phyloP scores from a whole-genome alignment of 2,329 filamentous ascomycete species.

The Fusarium xylarioides region DNA sequence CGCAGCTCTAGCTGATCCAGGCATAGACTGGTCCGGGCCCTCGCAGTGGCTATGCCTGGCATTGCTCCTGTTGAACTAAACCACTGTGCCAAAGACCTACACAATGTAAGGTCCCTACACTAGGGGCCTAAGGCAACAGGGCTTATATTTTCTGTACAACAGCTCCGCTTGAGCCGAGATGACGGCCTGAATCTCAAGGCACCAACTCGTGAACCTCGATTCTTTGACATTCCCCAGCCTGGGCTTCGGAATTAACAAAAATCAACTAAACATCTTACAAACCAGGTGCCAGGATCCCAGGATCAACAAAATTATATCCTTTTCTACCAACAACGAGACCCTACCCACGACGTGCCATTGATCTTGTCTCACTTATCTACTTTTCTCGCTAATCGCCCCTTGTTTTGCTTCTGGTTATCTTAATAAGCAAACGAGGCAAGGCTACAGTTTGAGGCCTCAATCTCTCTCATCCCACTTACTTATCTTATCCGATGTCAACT shows the following conservation, averaged over 20 bases:
- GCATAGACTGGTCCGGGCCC: not conserved
- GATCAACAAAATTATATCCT: conserved; percentile 26
- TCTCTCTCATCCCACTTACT: not conserved
- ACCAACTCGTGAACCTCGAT: not conserved
- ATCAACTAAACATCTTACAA: conserved; percentile 35
- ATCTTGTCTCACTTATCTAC: not conserved
- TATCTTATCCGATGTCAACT: conserved; percentile 29
- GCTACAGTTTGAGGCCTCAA: conserved; percentile 2
- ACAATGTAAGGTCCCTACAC: no score
- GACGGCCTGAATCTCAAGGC: conserved; percentile 9
- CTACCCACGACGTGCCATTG: not conserved
- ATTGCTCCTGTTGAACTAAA: no score
- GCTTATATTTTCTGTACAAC: no score
- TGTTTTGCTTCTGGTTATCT: conserved; percentile 8
- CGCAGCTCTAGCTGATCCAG: not conserved
- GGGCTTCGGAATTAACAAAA: conserved; percentile 6
- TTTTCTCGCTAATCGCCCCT: not conserved
- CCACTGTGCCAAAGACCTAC: no score
- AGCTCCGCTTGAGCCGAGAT: conserved; percentile 23
- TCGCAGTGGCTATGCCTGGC: not conserved
- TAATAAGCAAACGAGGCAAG: conserved; percentile 29
- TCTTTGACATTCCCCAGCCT: conserved; percentile 19
- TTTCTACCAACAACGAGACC: not conserved
- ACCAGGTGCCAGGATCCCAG: conserved; percentile 25
- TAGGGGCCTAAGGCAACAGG: no score